These are phyloP conservation scores for Kodamaea lidongshanica DNA, from an alignment of 805 yeast species.

Conservation along the genomic window DNA sequence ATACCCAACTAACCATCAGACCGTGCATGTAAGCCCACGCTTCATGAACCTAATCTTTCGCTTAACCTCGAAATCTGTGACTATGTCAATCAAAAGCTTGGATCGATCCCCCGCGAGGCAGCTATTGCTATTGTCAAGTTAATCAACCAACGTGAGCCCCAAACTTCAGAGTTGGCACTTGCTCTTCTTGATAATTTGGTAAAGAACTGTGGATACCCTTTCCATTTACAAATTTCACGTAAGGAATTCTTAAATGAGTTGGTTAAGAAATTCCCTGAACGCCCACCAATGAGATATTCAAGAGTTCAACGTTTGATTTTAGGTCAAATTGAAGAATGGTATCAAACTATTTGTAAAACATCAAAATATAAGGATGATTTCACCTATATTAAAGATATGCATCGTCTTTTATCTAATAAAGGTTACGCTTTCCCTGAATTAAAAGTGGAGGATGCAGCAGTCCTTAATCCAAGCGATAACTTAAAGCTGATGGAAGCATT, in stretches of 20 bases:
- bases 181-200: slow-evolving; percentile 83
- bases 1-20: slow-evolving; percentile 26
- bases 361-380: slow-evolving; percentile 87
- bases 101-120: slow-evolving; percentile 85
- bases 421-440: slow-evolving; percentile 94
- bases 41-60: slow-evolving; percentile 81
- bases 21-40: slow-evolving; percentile 81
- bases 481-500: slow-evolving; percentile 84
- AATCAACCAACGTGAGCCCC: slow-evolving; percentile 77
- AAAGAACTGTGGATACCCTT: slow-evolving; percentile 96
- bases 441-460: slow-evolving; percentile 86
- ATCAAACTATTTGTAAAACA: slow-evolving; percentile 86
- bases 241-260: slow-evolving; percentile 91
- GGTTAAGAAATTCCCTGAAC: slow-evolving; percentile 89
- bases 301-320: slow-evolving; percentile 78
- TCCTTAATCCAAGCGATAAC: slow-evolving; percentile 81
- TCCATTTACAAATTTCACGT: slow-evolving; percentile 89
- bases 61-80: slow-evolving; percentile 91
- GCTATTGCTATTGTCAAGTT: slow-evolving; percentile 78
- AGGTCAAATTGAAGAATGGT: slow-evolving; percentile 95
- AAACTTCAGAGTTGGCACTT: slow-evolving; percentile 77
- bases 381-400: slow-evolving; percentile 93
- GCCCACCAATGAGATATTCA: slow-evolving; percentile 82
- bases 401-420: slow-evolving; percentile 77
- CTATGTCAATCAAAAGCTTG: slow-evolving; percentile 86